Evolutionary conservation across 2,329 filamentous ascomycete genomes (phyloP).

Genomic region (Phaeosphaeriaceae sp.): DNA sequence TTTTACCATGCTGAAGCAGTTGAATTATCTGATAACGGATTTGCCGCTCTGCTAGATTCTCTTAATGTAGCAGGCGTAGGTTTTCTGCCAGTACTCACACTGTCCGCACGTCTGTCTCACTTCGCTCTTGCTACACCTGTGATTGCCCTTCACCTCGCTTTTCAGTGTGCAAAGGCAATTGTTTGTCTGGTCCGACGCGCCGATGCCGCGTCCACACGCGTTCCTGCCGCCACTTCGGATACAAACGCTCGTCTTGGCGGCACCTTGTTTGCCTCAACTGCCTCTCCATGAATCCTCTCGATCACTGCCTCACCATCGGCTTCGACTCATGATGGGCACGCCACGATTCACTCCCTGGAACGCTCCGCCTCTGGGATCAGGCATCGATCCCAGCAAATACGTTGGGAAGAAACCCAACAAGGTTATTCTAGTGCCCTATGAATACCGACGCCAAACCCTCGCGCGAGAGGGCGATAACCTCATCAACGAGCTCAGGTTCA

Average conservation of each 20-base stretch:
- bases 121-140: not conserved
- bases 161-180: not conserved
- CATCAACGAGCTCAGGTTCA: slow-evolving; percentile 19
- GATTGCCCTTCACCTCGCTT: not conserved
- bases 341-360: not conserved
- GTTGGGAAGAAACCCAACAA: slow-evolving; percentile 25
- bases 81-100: not conserved
- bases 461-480: slow-evolving; percentile 21
- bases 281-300: not conserved
- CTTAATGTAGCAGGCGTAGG: not conserved
- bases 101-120: not conserved
- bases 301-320: not conserved
- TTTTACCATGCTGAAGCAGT: not conserved
- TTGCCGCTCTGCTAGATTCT: too few species aligned
- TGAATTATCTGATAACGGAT: too few species aligned
- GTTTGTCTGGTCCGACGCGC: not conserved
- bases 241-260: not conserved
- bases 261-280: not conserved
- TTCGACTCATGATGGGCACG: not conserved
- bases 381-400: not conserved
- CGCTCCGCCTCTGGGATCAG: not conserved
- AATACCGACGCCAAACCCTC: slow-evolving; percentile 21
- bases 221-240: not conserved
- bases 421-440: slow-evolving; percentile 25
- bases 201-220: not conserved